Evolutionary conservation across 2,329 filamentous ascomycete genomes (phyloP).

Genomic region (Penicillium oxalicum): DNA sequence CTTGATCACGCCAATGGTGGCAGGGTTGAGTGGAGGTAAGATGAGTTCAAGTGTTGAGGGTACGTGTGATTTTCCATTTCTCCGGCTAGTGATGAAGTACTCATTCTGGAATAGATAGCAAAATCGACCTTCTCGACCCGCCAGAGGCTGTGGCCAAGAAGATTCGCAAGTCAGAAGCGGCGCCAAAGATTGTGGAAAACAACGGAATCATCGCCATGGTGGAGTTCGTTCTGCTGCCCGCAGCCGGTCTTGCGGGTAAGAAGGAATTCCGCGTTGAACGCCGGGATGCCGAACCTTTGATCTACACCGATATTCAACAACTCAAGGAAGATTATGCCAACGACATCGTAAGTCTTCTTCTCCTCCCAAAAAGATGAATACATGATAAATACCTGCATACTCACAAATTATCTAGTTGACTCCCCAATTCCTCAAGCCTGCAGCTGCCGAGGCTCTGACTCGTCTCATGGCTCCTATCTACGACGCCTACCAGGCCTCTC

Average conservation of each 20-base stretch:
- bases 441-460: conserved; percentile 66
- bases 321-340: conserved; percentile 74
- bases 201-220: conserved; percentile 85
- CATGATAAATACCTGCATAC: background rate
- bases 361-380: background rate
- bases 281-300: conserved; percentile 63
- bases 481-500: conserved; percentile 60
- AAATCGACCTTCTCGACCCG: conserved; percentile 78
- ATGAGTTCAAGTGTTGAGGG: conserved; percentile 67
- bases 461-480: conserved; percentile 73
- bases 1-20: conserved; percentile 82
- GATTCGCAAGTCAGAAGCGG: conserved; percentile 75
- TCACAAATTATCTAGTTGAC: conserved; percentile 52
- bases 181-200: conserved; percentile 68
- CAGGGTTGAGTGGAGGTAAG: conserved; percentile 75
- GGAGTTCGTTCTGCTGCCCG: conserved; percentile 79
- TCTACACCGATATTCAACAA: conserved; percentile 70
- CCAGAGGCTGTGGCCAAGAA: conserved; percentile 73
- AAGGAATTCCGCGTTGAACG: conserved; percentile 63
- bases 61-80: conserved; percentile 7
- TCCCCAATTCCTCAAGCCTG: conserved; percentile 83
- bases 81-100: background rate
- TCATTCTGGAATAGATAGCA: conserved; percentile 41
- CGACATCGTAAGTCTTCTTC: conserved; percentile 58
- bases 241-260: conserved; percentile 41